Evolutionary conservation across 805 yeast genomes (phyloP).

Genomic region (Zygosaccharomyces kombuchaensis): DNA sequence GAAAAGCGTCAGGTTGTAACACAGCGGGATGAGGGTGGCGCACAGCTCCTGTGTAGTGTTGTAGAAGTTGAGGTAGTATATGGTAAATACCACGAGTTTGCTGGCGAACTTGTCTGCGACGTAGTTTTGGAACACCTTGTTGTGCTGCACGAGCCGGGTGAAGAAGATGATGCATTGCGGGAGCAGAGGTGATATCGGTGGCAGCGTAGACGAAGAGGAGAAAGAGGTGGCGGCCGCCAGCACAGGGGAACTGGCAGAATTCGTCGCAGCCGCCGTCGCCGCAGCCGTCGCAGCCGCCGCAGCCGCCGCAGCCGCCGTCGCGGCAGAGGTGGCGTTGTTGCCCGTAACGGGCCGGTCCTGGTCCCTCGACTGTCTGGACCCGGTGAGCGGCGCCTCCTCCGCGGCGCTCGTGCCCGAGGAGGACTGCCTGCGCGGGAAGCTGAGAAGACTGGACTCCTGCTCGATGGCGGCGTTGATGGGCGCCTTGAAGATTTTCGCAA

Average conservation of each 20-base stretch:
- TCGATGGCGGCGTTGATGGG: slow-evolving; percentile 42
- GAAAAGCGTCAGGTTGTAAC: slow-evolving; percentile 49
- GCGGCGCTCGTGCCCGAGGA: slow-evolving; percentile 5
- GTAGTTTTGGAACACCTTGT: slow-evolving; percentile 47
- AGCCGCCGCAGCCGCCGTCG: no score
- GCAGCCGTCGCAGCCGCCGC: no score
- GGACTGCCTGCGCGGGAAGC: slow-evolving; percentile 13
- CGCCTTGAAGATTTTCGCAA: slow-evolving; percentile 44
- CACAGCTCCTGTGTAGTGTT: slow-evolving; percentile 17
- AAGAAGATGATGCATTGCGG: slow-evolving; percentile 57
- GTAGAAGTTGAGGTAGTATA: slow-evolving; percentile 54
- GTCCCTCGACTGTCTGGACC: background rate
- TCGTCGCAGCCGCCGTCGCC: no score
- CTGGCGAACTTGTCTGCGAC: slow-evolving; percentile 46
- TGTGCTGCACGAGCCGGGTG: slow-evolving; percentile 78
- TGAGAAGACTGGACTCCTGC: slow-evolving; percentile 38
- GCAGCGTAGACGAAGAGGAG: slow-evolving; percentile 18
- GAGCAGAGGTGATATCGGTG: slow-evolving; percentile 46
- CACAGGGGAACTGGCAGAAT: no score
- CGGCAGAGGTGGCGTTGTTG: slow-evolving; percentile 1
- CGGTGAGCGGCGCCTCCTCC: background rate
- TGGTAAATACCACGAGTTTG: slow-evolving; percentile 49
- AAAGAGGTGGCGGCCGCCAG: background rate
- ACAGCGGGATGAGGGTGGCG: slow-evolving; percentile 43
- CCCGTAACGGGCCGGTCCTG: slow-evolving; percentile 11